Evolutionary conservation across 768 basidiomycete genomes (phyloP).

Genomic region (Boletus barrowsii): DNA sequence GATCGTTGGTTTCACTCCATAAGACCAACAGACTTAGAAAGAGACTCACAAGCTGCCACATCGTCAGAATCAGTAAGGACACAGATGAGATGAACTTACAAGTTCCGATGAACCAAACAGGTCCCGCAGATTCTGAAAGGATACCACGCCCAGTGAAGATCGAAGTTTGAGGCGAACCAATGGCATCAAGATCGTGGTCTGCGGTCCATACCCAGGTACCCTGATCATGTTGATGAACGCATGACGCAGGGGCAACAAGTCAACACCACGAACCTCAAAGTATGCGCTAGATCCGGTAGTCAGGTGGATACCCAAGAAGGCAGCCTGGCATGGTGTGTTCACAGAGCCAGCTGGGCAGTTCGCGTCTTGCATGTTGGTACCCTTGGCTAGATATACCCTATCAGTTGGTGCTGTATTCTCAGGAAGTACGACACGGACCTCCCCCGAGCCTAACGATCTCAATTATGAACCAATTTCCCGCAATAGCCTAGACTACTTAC

Average conservation of each 20-base stretch:
- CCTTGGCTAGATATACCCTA: constrained; percentile 36
- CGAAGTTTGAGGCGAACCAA: constrained; percentile 47
- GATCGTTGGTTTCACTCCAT: neutral
- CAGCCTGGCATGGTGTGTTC: constrained; percentile 50
- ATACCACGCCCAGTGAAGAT: constrained; percentile 70
- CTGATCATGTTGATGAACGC: constrained; percentile 28
- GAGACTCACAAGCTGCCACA: constrained; percentile 19
- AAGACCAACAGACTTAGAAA: neutral
- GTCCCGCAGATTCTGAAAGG: constrained; percentile 70
- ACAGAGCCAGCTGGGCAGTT: constrained; percentile 44
- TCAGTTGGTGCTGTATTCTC: neutral
- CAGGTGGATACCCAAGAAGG: constrained; percentile 65
- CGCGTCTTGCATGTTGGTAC: constrained; percentile 47
- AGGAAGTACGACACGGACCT: constrained; percentile 7
- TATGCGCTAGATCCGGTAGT: constrained; percentile 52
- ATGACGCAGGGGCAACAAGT: neutral
- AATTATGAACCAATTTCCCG: neutral
- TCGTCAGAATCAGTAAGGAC: neutral
- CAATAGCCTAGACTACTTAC: constrained; percentile 7
- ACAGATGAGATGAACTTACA: constrained; percentile 12
- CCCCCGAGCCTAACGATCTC: constrained; percentile 25
- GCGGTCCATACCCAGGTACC: constrained; percentile 80
- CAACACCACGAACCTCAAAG: constrained; percentile 47
- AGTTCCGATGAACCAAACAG: constrained; percentile 81
- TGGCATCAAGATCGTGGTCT: constrained; percentile 61